A percentile compares a stretch with the other conserved stretches of the same genome.
These are phyloP conservation scores for Xylaria sp. DNA, from an alignment of 2,329 filamentous ascomycete genomes.

Conservation along the genomic window DNA sequence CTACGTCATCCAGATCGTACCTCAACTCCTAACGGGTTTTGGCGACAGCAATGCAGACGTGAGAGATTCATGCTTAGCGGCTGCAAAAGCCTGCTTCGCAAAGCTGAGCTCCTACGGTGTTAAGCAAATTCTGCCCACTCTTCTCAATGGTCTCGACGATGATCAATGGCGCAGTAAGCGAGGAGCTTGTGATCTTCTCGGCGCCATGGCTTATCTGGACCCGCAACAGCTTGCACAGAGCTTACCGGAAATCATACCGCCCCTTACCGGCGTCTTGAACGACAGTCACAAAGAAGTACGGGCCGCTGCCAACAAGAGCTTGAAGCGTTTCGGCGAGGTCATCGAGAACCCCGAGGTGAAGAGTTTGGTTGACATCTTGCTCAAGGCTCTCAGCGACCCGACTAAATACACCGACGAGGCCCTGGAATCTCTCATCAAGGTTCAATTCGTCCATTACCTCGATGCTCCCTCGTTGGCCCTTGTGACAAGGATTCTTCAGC, in stretches of 20 bases:
- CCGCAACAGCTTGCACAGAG: slow-evolving; percentile 91
- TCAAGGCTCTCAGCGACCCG: slow-evolving; percentile 95
- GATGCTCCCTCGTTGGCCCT: slow-evolving; percentile 94
- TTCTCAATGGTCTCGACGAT: slow-evolving; percentile 90
- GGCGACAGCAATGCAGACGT: slow-evolving; percentile 88
- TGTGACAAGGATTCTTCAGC: slow-evolving; percentile 92
- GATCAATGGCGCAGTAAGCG: slow-evolving; percentile 98
- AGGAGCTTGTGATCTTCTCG: slow-evolving; percentile 92
- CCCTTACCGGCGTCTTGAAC: slow-evolving; percentile 89
- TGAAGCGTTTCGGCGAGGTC: slow-evolving; percentile 97
- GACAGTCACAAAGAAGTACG: slow-evolving; percentile 98
- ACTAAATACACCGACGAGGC: slow-evolving; percentile 97
- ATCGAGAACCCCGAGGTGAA: slow-evolving; percentile 98
- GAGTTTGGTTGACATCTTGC: slow-evolving; percentile 82
- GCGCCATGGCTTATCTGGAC: slow-evolving; percentile 98
- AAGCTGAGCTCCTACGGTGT: slow-evolving; percentile 94
- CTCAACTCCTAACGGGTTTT: slow-evolving; percentile 85
- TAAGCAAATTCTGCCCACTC: slow-evolving; percentile 87
- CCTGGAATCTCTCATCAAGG: slow-evolving; percentile 90
- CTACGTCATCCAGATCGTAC: slow-evolving; percentile 94
- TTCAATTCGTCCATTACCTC: slow-evolving; percentile 98
- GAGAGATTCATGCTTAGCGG: slow-evolving; percentile 87
- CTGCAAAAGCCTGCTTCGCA: slow-evolving; percentile 91
- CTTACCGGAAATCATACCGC: slow-evolving; percentile 94
- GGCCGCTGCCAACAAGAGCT: slow-evolving; percentile 85